phyloP scores from a whole-genome alignment of 2,329 filamentous ascomycete genomes.

The Periglandula ipomoeae region DNA sequence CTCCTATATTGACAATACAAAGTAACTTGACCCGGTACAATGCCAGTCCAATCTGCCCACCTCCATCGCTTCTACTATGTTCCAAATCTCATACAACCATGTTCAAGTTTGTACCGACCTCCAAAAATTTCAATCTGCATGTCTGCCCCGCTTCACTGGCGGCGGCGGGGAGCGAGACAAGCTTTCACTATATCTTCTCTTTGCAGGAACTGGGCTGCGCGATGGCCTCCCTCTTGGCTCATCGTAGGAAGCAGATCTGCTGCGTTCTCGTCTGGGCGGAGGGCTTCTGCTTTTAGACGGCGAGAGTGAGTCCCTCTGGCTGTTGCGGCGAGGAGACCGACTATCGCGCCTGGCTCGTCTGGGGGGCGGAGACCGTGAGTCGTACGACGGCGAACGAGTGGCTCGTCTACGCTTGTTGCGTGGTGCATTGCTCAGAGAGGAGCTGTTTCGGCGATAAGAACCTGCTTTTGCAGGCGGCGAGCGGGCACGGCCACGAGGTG shows the following conservation, averaged over 20 bases:
- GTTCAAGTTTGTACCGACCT: not conserved
- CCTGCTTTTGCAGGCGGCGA: not conserved
- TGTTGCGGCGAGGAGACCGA: slow-evolving; percentile 12
- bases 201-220: slow-evolving; percentile 15
- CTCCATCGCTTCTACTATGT: not conserved
- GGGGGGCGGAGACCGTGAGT: slow-evolving; percentile 3
- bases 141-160: slow-evolving; percentile 22
- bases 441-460: slow-evolving; percentile 5
- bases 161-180: slow-evolving; percentile 22
- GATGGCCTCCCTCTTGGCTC: slow-evolving; percentile 6
- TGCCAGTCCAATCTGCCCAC: not conserved
- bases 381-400: slow-evolving; percentile 1
- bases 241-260: slow-evolving; percentile 4
- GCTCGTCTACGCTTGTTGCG: not conserved
- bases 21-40: not conserved
- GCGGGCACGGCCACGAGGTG: slow-evolving; percentile 1
- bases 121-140: slow-evolving; percentile 12
- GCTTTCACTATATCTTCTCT: slow-evolving; percentile 19
- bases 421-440: slow-evolving; percentile 2
- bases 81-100: not conserved
- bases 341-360: slow-evolving; percentile 1
- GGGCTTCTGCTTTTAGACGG: slow-evolving; percentile 15
- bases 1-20: not conserved
- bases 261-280: slow-evolving; percentile 8
- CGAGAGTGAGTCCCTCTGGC: slow-evolving; percentile 15